phyloP scores from a whole-genome alignment of 2,329 filamentous ascomycete species.

The Orbilia javanica region DNA sequence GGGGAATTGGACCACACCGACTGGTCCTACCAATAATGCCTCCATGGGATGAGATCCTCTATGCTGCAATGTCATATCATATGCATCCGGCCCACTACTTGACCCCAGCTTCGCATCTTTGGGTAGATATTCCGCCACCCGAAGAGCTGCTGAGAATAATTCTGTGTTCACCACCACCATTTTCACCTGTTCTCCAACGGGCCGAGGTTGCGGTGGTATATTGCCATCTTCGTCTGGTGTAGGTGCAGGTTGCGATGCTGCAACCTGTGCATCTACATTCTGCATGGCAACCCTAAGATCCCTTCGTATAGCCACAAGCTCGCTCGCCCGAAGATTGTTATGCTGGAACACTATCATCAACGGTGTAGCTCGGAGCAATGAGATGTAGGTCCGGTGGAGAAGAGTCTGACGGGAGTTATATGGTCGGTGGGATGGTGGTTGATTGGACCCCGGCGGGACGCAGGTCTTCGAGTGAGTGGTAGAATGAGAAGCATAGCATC shows the following conservation, averaged over 20 bases:
- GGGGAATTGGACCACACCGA: slow-evolving; percentile 84
- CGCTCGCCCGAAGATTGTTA: slow-evolving; percentile 79
- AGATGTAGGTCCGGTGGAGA: slow-evolving; percentile 86
- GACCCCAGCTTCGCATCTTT: slow-evolving; percentile 56
- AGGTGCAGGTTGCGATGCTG: slow-evolving; percentile 26
- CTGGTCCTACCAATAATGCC: slow-evolving; percentile 82
- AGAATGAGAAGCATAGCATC: slow-evolving; percentile 45
- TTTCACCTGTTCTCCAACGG: slow-evolving; percentile 73
- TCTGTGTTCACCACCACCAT: slow-evolving; percentile 84
- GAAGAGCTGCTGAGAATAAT: slow-evolving; percentile 87
- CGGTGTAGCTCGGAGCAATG: slow-evolving; percentile 85
- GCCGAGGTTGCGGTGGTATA: slow-evolving; percentile 21
- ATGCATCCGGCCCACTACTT: slow-evolving; percentile 61
- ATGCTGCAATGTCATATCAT: slow-evolving; percentile 70
- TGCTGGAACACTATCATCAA: slow-evolving; percentile 88
- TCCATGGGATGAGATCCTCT: slow-evolving; percentile 74
- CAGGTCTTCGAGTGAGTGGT: slow-evolving; percentile 40
- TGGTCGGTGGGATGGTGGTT: slow-evolving; percentile 88
- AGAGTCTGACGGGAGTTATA: slow-evolving; percentile 91
- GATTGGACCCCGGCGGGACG: slow-evolving; percentile 64
- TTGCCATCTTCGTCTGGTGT: slow-evolving; percentile 37
- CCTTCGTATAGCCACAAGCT: slow-evolving; percentile 79
- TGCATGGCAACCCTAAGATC: slow-evolving; percentile 74
- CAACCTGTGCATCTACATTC: slow-evolving; percentile 71
- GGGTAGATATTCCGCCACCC: slow-evolving; percentile 83